Percentiles rank a stretch among this genome's conserved stretches.
Conservation (phyloP, 2,329 filamentous ascomycete species). For the Fusarium sp. region DNA sequence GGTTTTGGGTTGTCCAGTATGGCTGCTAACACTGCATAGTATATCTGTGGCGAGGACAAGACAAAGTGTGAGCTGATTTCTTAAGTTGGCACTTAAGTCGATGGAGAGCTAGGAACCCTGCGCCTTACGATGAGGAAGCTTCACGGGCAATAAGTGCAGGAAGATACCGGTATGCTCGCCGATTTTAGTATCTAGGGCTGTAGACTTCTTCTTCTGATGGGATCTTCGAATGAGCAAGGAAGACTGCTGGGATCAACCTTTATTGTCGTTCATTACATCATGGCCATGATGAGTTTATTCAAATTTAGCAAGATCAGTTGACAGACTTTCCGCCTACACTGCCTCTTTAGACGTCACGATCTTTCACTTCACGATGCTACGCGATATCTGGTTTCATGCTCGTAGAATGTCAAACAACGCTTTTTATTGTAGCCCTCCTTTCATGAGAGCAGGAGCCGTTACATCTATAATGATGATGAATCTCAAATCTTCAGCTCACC, state of each 20-base stretch:
- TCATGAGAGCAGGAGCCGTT: not conserved
- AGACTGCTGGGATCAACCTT: not conserved
- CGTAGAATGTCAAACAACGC: not conserved
- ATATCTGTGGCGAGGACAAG: conserved; percentile 18
- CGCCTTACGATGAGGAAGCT: too few relatives aligned
- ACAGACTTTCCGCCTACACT: not conserved
- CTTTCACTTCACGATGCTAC: not conserved
- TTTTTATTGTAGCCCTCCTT: not conserved
- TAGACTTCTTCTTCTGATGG: too few relatives aligned
- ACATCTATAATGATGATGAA: not conserved
- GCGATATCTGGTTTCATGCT: not conserved
- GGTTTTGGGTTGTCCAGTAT: rapidly evolving
- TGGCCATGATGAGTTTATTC: not conserved
- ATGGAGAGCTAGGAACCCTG: too few relatives aligned
- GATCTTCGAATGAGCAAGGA: too few relatives aligned
- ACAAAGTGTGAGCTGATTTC: conserved; percentile 10
- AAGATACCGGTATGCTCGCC: too few relatives aligned
- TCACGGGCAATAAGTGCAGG: too few relatives aligned
- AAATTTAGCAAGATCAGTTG: not conserved
- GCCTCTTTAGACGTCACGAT: not conserved
- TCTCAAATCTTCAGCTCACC: not conserved
- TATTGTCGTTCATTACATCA: not conserved
- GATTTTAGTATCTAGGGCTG: not conserved
- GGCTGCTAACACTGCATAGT: not conserved
- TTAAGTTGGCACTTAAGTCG: not conserved